These are phyloP conservation scores for Fusarium sp. DNA, from an alignment of 2,329 filamentous ascomycete species.

Conservation along the genomic window DNA sequence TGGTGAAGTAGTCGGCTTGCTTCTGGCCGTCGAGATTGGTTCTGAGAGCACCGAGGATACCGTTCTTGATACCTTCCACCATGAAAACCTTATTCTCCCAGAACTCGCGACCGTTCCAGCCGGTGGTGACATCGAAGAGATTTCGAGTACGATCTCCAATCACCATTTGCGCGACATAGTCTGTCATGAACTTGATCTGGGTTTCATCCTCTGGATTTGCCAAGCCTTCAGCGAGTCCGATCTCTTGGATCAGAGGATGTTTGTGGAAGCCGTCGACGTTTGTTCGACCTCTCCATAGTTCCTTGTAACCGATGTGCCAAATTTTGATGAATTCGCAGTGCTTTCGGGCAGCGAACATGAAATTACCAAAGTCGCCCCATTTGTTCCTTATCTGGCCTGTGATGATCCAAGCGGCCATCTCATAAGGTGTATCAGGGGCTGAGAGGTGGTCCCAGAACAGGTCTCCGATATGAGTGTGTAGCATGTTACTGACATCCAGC, in stretches of 20 bases:
- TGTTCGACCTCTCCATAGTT: conserved; percentile 53
- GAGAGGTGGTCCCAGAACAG: conserved; percentile 59
- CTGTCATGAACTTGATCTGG: conserved; percentile 50
- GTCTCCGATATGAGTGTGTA: conserved; percentile 56
- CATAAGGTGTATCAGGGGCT: conserved; percentile 53
- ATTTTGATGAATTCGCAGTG: conserved; percentile 57
- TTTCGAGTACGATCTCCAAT: conserved; percentile 52
- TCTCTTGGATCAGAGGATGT: conserved; percentile 48
- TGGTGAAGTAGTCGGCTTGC: conserved; percentile 52
- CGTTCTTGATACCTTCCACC: conserved; percentile 51
- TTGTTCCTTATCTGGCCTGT: conserved; percentile 51
- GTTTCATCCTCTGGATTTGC: conserved; percentile 21
- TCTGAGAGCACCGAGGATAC: conserved; percentile 50
- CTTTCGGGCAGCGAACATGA: conserved; percentile 58
- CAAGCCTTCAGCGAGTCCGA: conserved; percentile 50
- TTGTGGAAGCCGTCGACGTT: conserved; percentile 52
- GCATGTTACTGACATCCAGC: conserved; percentile 58
- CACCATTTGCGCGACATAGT: conserved; percentile 55
- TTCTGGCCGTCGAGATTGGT: conserved; percentile 47
- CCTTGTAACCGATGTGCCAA: conserved; percentile 56
- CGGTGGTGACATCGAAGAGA: conserved; percentile 48
- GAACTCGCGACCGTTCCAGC: conserved; percentile 52
- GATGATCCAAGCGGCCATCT: conserved; percentile 53
- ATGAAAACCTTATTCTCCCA: conserved; percentile 51
- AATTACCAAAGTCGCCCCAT: conserved; percentile 56